Base-by-base conservation (phyloP, 139 green algal species). In the Auxenochlorella protothecoides region DNA sequence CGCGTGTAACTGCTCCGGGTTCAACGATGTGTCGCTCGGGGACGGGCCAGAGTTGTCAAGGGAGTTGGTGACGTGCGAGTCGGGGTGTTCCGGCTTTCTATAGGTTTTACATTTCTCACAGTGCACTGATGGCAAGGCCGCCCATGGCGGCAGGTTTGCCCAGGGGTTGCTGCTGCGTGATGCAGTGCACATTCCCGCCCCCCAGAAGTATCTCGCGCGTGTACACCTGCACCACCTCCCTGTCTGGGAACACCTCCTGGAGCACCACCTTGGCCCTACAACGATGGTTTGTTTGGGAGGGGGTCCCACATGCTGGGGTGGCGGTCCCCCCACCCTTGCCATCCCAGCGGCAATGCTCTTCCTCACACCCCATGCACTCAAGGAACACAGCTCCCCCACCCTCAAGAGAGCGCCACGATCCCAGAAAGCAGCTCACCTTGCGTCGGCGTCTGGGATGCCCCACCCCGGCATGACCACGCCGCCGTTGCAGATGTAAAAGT, bases 401-500 rank as follows among this genome's bases (percentile, higher is more conserved):
- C 52, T 4, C 15, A 44, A 44, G 27, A 44, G 27, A 7, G 16
- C 5, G 3, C n/a, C 65, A 56, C 5, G 52, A 52, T 52, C 7
- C 52, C 52, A 5, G 59, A 0, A 44, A 14, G 9, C 3, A 51
- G 52, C 59, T 14, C 53, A 81, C 76, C 62, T 61, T 8, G 11
- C 62, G 15, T 79, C 75, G 11, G 70, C 68, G 12, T 74, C 68
- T 3, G 69, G 66, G 11, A 56, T 68, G 0, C 80, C 80, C 68
- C 83, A 77, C 0, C 65, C 76, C 2, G 88, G 88, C 51, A 83
- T 72, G 11, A 93, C 76, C 6, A 88, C 74, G 52, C 80, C 85
- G 8, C 85, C 88, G 53, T 93, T 92, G 53, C 78, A 81, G 9
- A 88, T 72, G 80, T 92, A 93, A 73, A 90, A 90, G 78, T 93